phyloP scores from a whole-genome alignment of 2,329 filamentous ascomycete genomes.

The Monosporascus sp. region DNA sequence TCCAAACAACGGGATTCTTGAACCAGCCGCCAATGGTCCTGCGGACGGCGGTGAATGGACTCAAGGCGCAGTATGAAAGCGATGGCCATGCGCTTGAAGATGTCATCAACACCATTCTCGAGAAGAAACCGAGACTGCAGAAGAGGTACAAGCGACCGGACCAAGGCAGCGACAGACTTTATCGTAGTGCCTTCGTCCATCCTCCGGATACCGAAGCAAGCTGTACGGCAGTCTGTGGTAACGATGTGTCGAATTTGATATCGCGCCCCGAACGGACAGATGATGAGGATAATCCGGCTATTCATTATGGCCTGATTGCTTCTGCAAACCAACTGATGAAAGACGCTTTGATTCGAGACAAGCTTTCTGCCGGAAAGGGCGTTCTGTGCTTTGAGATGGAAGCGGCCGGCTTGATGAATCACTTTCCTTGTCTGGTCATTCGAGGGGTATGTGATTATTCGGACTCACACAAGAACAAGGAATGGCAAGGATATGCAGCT shows the following conservation, averaged over 20 bases:
- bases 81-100: conserved; percentile 8
- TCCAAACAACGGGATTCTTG: conserved; percentile 10
- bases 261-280: no score
- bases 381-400: conserved; percentile 18
- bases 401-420: conserved; percentile 14
- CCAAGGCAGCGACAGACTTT: no score
- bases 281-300: conserved; percentile 6
- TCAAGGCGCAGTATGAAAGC: conserved; percentile 8
- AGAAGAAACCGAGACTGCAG: no score
- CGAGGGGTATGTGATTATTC: conserved; percentile 21
- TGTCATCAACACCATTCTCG: conserved; percentile 3
- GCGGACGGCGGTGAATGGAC: conserved; percentile 10
- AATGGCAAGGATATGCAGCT: conserved; percentile 8
- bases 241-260: conserved; percentile 7
- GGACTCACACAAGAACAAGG: conserved; percentile 20
- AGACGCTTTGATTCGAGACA: conserved; percentile 11
- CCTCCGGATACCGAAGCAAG: no score
- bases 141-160: no score
- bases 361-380: neutral
- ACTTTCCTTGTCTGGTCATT: conserved; percentile 20
- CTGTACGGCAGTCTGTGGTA: conserved; percentile 8
- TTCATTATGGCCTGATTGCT: conserved; percentile 20
- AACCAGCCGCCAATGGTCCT: conserved; percentile 14
- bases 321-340: conserved; percentile 21
- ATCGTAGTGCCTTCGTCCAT: no score